Evolutionary conservation across 768 basidiomycete genomes (phyloP).

Genomic region (Russula compacta): DNA sequence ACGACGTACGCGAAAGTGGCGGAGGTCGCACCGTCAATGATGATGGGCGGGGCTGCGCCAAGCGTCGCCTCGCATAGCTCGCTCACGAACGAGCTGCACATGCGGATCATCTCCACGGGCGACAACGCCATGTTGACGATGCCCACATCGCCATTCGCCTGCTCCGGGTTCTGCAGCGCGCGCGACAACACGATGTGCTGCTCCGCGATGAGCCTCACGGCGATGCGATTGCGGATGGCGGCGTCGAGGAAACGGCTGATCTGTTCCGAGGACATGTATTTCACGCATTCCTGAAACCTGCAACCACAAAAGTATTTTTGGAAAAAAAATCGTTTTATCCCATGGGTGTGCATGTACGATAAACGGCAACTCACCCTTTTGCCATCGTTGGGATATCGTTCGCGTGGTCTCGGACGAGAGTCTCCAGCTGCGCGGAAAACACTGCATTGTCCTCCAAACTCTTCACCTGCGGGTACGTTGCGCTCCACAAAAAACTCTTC

Average conservation of each 20-base stretch:
- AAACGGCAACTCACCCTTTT: constrained; percentile 53
- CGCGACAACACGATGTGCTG: constrained; percentile 83
- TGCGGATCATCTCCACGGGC: constrained; percentile 61
- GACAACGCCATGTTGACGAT: constrained; percentile 69
- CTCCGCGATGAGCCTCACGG: constrained; percentile 81
- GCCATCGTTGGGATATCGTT: constrained; percentile 90
- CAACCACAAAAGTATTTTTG: no score
- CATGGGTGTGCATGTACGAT: neutral
- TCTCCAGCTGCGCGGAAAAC: constrained; percentile 60
- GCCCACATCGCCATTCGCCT: constrained; percentile 44
- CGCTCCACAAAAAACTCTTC: constrained; percentile 60
- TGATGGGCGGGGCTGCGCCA: constrained; percentile 55
- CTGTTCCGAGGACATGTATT: constrained; percentile 75
- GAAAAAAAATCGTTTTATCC: neutral
- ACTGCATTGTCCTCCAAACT: constrained; percentile 59
- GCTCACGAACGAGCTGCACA: constrained; percentile 76
- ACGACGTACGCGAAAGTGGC: constrained; percentile 68
- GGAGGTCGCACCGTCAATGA: constrained; percentile 62
- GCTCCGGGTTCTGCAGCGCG: constrained; percentile 39
- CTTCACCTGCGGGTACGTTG: constrained; percentile 54
- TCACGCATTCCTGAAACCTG: constrained; percentile 79
- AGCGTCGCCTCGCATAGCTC: constrained; percentile 82
- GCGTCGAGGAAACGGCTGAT: constrained; percentile 75
- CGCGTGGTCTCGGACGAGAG: constrained; percentile 65
- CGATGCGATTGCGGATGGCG: constrained; percentile 79